Evolutionary conservation across 2,329 filamentous ascomycete species (phyloP), one percentile per base, ranked within the genome.

Genomic region (Apiospora kogelbergensis): DNA sequence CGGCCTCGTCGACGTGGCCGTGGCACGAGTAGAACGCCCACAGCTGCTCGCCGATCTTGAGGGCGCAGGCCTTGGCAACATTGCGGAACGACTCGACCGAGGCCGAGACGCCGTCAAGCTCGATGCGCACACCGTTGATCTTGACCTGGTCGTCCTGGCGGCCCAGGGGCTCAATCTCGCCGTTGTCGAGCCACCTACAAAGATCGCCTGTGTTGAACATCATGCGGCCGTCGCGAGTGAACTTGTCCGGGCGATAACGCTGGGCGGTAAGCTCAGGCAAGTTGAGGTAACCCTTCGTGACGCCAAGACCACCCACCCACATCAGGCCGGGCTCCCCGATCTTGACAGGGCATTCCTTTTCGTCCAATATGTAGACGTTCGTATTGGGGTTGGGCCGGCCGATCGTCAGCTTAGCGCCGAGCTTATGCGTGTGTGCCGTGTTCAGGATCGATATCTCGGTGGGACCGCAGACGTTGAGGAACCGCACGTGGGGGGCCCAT

Each of bases 81-180:
- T 45, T 45, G 11, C 24, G 63, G 41, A 65, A 65, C n/a, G 63
- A 65, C 41, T 65, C 63, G 40, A 65, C 63, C 41, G 63, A 42
- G 20, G 63, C 63, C 15, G 63, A 65, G 10, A 65, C 63, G 15
- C 63, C 84, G 13, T 80, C 83, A 67, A 82, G 75, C 76, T 81
- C 86, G 71, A 83, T 77, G 71, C 83, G 71, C 65, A 79, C 84
- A 60, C 86, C 86, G 37, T 81, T 79, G 24, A 86, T 75, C 73
- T 86, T 86, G 64, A 85, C 78, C 72, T 85, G 84, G 1, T 79
- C 80, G 72, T 85, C 84, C 68, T 82, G 82, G 63, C 84, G 79
- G 65, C 84, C 84, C 63, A 83, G 67, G 63, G 75, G 78, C 6
- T 75, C 64, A 22, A 81, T 71, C 48, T 53, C 66, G 17, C 77